These are phyloP conservation scores for Penicillium sp. DNA, from an alignment of 2,329 filamentous ascomycete species.

Conservation along the genomic window DNA sequence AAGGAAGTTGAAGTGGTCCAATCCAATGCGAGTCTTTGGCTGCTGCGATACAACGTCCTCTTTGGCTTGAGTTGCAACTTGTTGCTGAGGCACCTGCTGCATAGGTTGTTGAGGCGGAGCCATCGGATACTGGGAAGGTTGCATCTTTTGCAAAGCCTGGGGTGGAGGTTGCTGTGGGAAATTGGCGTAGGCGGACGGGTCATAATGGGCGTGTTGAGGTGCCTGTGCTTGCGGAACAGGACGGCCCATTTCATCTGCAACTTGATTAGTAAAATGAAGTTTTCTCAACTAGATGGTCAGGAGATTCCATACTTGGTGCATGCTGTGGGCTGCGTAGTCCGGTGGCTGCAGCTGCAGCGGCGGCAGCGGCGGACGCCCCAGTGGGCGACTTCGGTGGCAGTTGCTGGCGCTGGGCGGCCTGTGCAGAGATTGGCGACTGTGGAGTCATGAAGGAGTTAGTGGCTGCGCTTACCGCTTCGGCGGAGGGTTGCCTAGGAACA, in stretches of 20 bases:
- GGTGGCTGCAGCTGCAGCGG: constrained; percentile 49
- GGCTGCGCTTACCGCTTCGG: constrained; percentile 43
- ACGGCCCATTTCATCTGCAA: constrained; percentile 37
- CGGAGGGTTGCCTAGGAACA: constrained; percentile 37
- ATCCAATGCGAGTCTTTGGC: constrained; percentile 66
- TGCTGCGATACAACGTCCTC: constrained; percentile 35
- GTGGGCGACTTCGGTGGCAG: constrained; percentile 47
- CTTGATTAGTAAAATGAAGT: constrained; percentile 26
- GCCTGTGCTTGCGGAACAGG: constrained; percentile 33
- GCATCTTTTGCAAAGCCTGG: constrained; percentile 28
- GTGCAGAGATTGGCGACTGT: constrained; percentile 42
- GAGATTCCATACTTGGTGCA: constrained; percentile 33
- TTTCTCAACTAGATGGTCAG: background rate
- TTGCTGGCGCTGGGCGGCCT: constrained; percentile 41
- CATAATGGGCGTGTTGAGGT: constrained; percentile 46
- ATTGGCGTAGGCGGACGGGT: constrained; percentile 42
- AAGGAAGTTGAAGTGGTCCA: constrained; percentile 99
- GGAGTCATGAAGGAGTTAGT: constrained; percentile 42
- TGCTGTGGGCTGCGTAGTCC: constrained; percentile 46
- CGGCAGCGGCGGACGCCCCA: constrained; percentile 47
- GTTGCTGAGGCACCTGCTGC: constrained; percentile 24
- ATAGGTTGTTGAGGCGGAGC: constrained; percentile 25
- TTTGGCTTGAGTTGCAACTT: constrained; percentile 20
- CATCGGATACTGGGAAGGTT: constrained; percentile 27
- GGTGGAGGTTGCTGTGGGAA: constrained; percentile 33